Percentiles rank a stretch among this genome's conserved stretches.
Conservation (phyloP, 225 moss, liverwort and hornwort species). For the Pseudisothecium myosuroides region DNA sequence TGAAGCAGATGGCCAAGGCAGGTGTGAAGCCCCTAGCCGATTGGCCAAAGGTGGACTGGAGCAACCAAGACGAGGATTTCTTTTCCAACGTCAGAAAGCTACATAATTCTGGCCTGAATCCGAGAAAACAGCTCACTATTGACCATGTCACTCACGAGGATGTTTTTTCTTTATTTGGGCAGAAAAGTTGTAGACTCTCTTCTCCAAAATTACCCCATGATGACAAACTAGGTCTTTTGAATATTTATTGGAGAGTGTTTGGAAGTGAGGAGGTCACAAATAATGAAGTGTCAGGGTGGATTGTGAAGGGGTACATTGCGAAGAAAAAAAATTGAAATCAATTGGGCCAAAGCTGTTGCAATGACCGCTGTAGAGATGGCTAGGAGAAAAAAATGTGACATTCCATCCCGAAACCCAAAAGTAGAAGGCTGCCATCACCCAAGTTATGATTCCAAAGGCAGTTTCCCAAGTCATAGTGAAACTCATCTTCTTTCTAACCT, state of each 20-base stretch:
- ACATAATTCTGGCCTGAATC: background rate
- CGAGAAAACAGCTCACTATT: background rate
- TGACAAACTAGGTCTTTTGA: background rate
- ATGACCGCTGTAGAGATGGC: background rate
- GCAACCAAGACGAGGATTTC: background rate
- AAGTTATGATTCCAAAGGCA: background rate
- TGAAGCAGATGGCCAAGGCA: too few relatives aligned
- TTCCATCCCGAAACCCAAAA: fast-evolving
- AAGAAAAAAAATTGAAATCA: background rate
- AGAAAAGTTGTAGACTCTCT: background rate
- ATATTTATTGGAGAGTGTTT: background rate
- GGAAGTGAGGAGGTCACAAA: background rate
- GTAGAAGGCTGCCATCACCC: fast-evolving
- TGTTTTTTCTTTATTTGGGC: background rate
- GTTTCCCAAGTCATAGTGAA: too few relatives aligned
- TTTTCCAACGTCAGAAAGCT: background rate
- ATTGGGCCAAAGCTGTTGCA: background rate
- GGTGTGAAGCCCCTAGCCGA: fast-evolving
- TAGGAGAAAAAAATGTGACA: background rate
- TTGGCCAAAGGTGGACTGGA: background rate
- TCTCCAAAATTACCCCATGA: fast-evolving
- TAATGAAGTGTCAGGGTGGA: background rate
- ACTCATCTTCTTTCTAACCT: background rate
- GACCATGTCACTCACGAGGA: background rate
- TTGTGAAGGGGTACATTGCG: background rate